These are phyloP conservation scores for Geotrichum siamense DNA, from an alignment of 1,139 yeast genomes.

Conservation along the genomic window DNA sequence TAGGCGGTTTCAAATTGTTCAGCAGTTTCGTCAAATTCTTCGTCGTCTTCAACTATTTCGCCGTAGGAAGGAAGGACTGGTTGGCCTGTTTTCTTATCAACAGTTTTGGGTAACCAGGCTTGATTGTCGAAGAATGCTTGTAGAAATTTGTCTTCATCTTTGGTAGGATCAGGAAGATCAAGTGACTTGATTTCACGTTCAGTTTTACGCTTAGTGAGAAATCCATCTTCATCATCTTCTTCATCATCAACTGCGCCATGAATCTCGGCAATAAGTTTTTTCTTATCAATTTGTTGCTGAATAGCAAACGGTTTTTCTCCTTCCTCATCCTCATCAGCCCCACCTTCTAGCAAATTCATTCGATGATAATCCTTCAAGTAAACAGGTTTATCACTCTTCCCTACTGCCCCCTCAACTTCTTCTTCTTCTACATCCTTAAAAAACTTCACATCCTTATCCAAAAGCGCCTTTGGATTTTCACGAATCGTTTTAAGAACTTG, in stretches of 20 bases:
- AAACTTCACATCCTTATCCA: conserved; percentile 62
- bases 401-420: conserved; percentile 17
- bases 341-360: conserved; percentile 56
- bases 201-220: conserved; percentile 50
- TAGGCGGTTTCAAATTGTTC: conserved; percentile 88
- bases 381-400: conserved; percentile 54
- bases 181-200: conserved; percentile 32
- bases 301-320: conserved; percentile 61
- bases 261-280: conserved; percentile 65
- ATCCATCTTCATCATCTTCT: conserved; percentile 45
- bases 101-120: conserved; percentile 79
- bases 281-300: conserved; percentile 70
- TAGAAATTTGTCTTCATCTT: conserved; percentile 60
- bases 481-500: conserved; percentile 65
- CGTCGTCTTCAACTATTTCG: conserved; percentile 55
- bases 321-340: conserved; percentile 40
- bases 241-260: conserved; percentile 49
- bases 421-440: conserved; percentile 52
- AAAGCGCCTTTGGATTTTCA: conserved; percentile 47
- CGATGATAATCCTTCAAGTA: conserved; percentile 91
- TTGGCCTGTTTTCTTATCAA: conserved; percentile 42
- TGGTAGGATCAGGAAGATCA: conserved; percentile 63
- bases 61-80: conserved; percentile 48
- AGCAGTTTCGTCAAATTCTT: conserved; percentile 85
- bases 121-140: conserved; percentile 63